Conservation (phyloP, 2,329 filamentous ascomycete species). For the Dryadomyces quercivorus region DNA sequence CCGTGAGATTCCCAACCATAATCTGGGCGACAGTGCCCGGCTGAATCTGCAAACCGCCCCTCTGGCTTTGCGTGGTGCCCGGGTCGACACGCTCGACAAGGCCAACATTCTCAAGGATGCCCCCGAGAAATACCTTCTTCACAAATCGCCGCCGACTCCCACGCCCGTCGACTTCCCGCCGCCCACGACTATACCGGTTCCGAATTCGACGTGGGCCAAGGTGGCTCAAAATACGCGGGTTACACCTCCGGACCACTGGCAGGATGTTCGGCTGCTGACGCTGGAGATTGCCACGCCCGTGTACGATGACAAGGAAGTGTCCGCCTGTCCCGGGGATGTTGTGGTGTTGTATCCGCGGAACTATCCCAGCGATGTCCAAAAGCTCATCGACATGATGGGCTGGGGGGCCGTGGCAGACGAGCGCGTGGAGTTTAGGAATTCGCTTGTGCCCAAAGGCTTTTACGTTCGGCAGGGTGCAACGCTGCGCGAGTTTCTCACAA, state of each 20-base stretch:
- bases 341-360: constrained; percentile 81
- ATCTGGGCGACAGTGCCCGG: constrained; percentile 1
- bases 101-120: constrained; percentile 24
- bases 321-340: constrained; percentile 60
- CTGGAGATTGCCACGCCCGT: constrained; percentile 33
- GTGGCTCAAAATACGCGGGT: constrained; percentile 58
- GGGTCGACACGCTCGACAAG: constrained; percentile 19
- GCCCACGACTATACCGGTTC: constrained; percentile 39
- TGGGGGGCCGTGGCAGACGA: constrained; percentile 66
- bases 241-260: constrained; percentile 71
- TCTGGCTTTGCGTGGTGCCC: constrained; percentile 8
- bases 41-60: constrained; percentile 11
- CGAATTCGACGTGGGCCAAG: constrained; percentile 40
- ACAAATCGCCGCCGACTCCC: not conserved
- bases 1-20: constrained; percentile 12
- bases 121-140: constrained; percentile 21
- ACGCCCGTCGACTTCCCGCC: constrained; percentile 14
- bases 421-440: constrained; percentile 40
- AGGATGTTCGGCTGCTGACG: constrained; percentile 78
- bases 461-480: constrained; percentile 32
- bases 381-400: constrained; percentile 64
- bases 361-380: constrained; percentile 66
- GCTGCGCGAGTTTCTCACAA: constrained; percentile 61
- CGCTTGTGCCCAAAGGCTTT: constrained; percentile 5
- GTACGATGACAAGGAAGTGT: constrained; percentile 12